Percentiles rank a stretch among this genome's conserved stretches.
Evolutionary conservation across 192 early-diverging fungal species (phyloP).

Genomic region (Umbelopsis vinacea): DNA sequence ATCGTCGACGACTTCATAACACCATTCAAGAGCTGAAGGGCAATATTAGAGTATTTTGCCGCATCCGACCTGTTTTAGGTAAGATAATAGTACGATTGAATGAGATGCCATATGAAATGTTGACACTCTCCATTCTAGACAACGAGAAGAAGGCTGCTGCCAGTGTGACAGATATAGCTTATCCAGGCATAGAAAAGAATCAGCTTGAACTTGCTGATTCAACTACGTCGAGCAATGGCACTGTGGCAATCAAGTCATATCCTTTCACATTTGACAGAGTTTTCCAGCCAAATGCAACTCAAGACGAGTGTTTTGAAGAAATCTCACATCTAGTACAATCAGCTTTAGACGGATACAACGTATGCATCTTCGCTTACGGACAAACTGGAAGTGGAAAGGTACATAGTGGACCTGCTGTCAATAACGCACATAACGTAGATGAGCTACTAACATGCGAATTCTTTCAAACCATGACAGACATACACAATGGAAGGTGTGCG

Average conservation of each 20-base stretch:
- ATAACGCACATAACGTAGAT: neutral
- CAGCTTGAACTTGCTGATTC: slow-evolving; percentile 5
- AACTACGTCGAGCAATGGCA: slow-evolving; percentile 31
- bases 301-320: slow-evolving; percentile 88
- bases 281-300: slow-evolving; percentile 69
- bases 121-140: neutral
- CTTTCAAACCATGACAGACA: slow-evolving; percentile 41
- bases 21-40: slow-evolving; percentile 94
- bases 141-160: neutral
- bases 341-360: slow-evolving; percentile 95
- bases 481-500: slow-evolving; percentile 79
- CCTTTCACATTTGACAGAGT: slow-evolving; percentile 78
- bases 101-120: neutral
- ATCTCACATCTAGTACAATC: slow-evolving; percentile 97
- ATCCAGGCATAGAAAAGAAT: slow-evolving; percentile 12
- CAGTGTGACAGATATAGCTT: slow-evolving; percentile 18
- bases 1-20: slow-evolving; percentile 88
- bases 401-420: neutral
- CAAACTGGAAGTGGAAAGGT: slow-evolving; percentile 94
- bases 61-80: slow-evolving; percentile 79
- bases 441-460: neutral
- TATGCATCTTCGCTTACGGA: slow-evolving; percentile 96
- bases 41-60: slow-evolving; percentile 97
- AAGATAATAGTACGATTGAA: neutral
- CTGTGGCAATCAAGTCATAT: slow-evolving; percentile 11